Conservation (phyloP, 352 stramenopile genomes). For the Globisporangium mamillatum region DNA sequence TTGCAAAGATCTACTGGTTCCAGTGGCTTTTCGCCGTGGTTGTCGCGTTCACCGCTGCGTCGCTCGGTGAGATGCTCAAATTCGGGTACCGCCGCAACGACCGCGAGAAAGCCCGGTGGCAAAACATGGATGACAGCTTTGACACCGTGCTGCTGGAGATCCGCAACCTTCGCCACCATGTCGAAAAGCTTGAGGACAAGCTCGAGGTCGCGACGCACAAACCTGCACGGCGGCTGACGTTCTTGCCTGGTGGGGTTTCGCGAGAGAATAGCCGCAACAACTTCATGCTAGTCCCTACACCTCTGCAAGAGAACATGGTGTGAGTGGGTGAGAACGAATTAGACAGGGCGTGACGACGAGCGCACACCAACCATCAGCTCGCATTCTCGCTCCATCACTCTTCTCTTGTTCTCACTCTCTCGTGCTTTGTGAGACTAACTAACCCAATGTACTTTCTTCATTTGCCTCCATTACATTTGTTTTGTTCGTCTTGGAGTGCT, state of each 20-base stretch:
- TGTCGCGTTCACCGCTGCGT: constrained; percentile 28
- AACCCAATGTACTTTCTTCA: constrained; percentile 11
- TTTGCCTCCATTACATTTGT: neutral
- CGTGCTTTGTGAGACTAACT: neutral
- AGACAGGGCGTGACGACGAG: constrained; percentile 12
- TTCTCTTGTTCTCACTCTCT: neutral
- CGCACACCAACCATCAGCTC: neutral
- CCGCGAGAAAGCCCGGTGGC: constrained; percentile 26
- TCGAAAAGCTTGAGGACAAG: constrained; percentile 47
- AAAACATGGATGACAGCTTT: constrained; percentile 37
- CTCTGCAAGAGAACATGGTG: constrained; percentile 16
- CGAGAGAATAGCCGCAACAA: constrained; percentile 21
- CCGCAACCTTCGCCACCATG: constrained; percentile 42
- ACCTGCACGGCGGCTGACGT: constrained; percentile 28
- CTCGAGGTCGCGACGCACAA: constrained; percentile 42
- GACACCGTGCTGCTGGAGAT: constrained; percentile 38
- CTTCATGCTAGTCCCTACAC: constrained; percentile 8
- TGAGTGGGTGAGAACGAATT: constrained; percentile 7
- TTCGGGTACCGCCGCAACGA: constrained; percentile 37
- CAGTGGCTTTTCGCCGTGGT: constrained; percentile 40
- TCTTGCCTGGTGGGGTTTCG: constrained; percentile 17
- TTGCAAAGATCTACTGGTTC: constrained; percentile 40
- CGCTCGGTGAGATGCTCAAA: constrained; percentile 39
- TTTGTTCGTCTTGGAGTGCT: neutral
- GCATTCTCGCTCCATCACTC: neutral